A percentile compares a stretch with the other conserved stretches of the same genome.
These are phyloP conservation scores for Pyrenochaeta sp. DNA, from an alignment of 2,329 filamentous ascomycete genomes.

Conservation along the genomic window DNA sequence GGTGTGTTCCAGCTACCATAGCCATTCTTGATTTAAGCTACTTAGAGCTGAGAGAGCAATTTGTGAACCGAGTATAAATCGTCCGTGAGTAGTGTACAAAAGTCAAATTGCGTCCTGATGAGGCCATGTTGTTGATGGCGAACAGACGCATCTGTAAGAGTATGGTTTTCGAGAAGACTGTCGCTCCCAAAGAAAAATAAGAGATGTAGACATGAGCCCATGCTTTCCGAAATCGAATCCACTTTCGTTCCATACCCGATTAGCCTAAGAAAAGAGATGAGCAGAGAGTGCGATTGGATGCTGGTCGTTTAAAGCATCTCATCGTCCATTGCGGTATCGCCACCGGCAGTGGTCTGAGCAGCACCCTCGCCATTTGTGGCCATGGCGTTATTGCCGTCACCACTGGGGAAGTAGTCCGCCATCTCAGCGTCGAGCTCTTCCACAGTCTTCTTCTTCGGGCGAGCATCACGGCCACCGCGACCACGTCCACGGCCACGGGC, in stretches of 20 bases:
- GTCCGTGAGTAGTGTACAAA: slow-evolving; percentile 35
- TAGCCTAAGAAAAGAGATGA: slow-evolving; percentile 9
- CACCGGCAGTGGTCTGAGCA: slow-evolving; percentile 52
- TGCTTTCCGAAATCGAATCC: slow-evolving; percentile 16
- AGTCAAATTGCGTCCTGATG: slow-evolving; percentile 13
- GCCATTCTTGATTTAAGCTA: slow-evolving; percentile 27
- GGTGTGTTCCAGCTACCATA: slow-evolving; percentile 9
- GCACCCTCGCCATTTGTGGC: slow-evolving; percentile 55
- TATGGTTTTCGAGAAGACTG: slow-evolving; percentile 19
- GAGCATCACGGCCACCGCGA: slow-evolving; percentile 59
- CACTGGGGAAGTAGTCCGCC: slow-evolving; percentile 85
- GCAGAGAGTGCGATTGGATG: slow-evolving; percentile 2
- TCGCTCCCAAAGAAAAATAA: slow-evolving; percentile 23
- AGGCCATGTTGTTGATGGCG: slow-evolving; percentile 14
- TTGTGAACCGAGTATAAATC: slow-evolving; percentile 16
- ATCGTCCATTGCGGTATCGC: slow-evolving; percentile 51
- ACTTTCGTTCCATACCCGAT: slow-evolving; percentile 18
- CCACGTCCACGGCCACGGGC: slow-evolving; percentile 57
- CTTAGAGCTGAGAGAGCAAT: slow-evolving; percentile 21
- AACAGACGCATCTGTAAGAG: slow-evolving; percentile 11
- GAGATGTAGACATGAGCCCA: slow-evolving; percentile 16
- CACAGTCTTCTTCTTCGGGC: slow-evolving; percentile 86
- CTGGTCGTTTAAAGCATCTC: slow-evolving; percentile 45
- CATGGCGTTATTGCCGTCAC: slow-evolving; percentile 53
- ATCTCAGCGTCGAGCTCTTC: slow-evolving; percentile 98